Percentiles rank a stretch among this genome's conserved stretches.
phyloP scores from a whole-genome alignment of 2,329 filamentous ascomycete genomes.

The Ampelomyces quisqualis region DNA sequence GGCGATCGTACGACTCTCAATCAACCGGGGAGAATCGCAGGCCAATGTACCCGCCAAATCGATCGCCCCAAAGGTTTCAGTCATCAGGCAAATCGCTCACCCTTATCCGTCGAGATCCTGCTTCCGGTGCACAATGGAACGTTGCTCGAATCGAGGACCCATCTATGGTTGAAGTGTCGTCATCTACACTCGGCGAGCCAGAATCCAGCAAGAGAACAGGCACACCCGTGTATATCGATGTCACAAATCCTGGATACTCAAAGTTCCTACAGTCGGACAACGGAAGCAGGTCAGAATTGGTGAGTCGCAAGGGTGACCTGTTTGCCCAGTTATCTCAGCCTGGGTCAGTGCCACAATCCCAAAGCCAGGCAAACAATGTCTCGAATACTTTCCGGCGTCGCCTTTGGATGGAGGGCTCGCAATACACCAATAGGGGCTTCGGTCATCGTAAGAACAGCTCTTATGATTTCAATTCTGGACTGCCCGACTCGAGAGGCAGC shows the following conservation, averaged over 20 bases:
- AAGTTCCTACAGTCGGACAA: slow-evolving; percentile 51
- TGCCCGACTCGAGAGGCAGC: slow-evolving; percentile 26
- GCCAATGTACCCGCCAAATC: slow-evolving; percentile 22
- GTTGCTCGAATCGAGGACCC: slow-evolving; percentile 52
- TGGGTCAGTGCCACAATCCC: neutral
- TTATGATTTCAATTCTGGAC: slow-evolving; percentile 26
- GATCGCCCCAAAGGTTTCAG: slow-evolving; percentile 19
- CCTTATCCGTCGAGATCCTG: slow-evolving; percentile 54
- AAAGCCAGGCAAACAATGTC: slow-evolving; percentile 2
- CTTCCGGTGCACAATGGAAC: slow-evolving; percentile 54
- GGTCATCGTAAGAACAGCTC: slow-evolving; percentile 43
- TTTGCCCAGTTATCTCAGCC: slow-evolving; percentile 14
- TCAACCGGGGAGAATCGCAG: slow-evolving; percentile 23
- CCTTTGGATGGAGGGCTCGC: slow-evolving; percentile 52
- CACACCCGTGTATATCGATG: slow-evolving; percentile 54
- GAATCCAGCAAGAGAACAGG: slow-evolving; percentile 41
- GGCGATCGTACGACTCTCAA: slow-evolving; percentile 28
- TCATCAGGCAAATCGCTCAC: slow-evolving; percentile 41
- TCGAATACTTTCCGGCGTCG: slow-evolving; percentile 46
- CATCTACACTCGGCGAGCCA: slow-evolving; percentile 40
- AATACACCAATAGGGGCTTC: slow-evolving; percentile 42
- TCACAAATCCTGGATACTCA: slow-evolving; percentile 61
- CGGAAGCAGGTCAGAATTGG: slow-evolving; percentile 11
- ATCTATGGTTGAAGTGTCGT: slow-evolving; percentile 48
- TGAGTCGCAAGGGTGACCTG: slow-evolving; percentile 17